These are phyloP conservation scores for Fusarium setosum DNA, from an alignment of 2,329 filamentous ascomycete genomes.

Conservation along the genomic window DNA sequence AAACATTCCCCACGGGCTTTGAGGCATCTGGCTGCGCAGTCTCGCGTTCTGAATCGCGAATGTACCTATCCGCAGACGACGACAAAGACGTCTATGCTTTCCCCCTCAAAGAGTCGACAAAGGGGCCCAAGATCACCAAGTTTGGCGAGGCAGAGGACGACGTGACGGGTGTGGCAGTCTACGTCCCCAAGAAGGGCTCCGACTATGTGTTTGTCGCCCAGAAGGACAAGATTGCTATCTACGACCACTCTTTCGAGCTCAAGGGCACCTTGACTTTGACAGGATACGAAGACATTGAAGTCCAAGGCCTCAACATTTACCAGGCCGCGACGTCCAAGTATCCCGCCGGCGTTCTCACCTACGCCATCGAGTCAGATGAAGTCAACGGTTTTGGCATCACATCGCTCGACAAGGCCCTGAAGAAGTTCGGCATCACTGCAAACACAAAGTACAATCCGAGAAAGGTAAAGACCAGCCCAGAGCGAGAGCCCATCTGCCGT, in stretches of 20 bases:
- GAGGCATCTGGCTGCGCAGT: conserved; percentile 58
- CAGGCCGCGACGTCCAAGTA: conserved; percentile 51
- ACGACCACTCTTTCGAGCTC: conserved; percentile 48
- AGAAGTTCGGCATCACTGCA: conserved; percentile 45
- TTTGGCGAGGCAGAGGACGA: conserved; percentile 51
- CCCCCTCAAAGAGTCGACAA: conserved; percentile 51
- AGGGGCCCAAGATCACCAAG: conserved; percentile 48
- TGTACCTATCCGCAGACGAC: conserved; percentile 56
- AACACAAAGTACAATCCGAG: conserved; percentile 55
- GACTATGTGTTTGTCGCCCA: conserved; percentile 57
- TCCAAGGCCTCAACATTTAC: conserved; percentile 55
- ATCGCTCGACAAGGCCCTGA: conserved; percentile 50
- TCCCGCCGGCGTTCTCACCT: conserved; percentile 52
- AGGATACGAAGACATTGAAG: conserved; percentile 54
- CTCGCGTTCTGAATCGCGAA: conserved; percentile 47
- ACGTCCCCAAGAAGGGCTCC: conserved; percentile 50
- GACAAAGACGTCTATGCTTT: conserved; percentile 52
- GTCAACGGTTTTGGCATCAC: conserved; percentile 53
- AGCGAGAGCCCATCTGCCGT: conserved; percentile 45
- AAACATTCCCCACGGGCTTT: conserved; percentile 54
- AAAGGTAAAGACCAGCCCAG: conserved; percentile 29
- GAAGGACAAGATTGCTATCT: conserved; percentile 52
- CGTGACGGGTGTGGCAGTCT: conserved; percentile 56
- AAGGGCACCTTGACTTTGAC: conserved; percentile 51
- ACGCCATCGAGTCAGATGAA: conserved; percentile 54